These are phyloP conservation scores for Plicaturopsis crispa DNA, from an alignment of 768 basidiomycete species.

Conservation along the genomic window DNA sequence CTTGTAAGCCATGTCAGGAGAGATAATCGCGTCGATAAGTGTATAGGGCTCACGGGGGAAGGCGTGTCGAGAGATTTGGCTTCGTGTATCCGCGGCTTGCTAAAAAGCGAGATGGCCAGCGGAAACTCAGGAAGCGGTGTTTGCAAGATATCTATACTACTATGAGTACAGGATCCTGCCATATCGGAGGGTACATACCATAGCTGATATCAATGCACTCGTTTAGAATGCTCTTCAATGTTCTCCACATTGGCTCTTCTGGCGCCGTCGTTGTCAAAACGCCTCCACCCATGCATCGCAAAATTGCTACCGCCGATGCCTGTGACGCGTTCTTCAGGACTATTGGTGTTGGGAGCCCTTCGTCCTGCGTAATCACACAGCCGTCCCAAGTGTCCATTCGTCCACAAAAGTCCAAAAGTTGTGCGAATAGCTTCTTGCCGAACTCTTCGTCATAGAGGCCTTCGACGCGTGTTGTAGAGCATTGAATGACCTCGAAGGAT, in stretches of 20 bases:
- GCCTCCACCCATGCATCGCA: conserved; percentile 39
- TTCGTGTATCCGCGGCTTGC: conserved; percentile 25
- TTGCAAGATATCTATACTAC: conserved; percentile 25
- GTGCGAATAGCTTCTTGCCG: conserved; percentile 39
- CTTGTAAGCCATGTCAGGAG: no score
- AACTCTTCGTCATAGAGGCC: conserved; percentile 41
- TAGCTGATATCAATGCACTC: conserved; percentile 33
- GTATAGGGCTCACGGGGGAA: no score
- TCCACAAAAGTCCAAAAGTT: conserved; percentile 45
- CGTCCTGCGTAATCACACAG: conserved; percentile 28
- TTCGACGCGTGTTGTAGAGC: conserved; percentile 41
- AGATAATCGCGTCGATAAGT: no score
- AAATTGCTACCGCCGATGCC: conserved; percentile 32
- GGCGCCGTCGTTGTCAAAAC: conserved; percentile 19
- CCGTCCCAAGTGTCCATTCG: conserved; percentile 56
- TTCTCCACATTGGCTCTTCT: conserved; percentile 31
- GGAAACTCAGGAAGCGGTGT: conserved; percentile 28
- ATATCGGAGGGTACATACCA: conserved; percentile 26
- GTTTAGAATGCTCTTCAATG: conserved; percentile 29
- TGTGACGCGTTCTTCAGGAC: conserved; percentile 41
- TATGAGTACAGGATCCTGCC: conserved; percentile 4
- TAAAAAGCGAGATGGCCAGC: conserved; percentile 31
- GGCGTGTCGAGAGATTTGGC: no score
- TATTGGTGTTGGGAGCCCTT: conserved; percentile 35
- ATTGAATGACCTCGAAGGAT: conserved; percentile 46